phyloP scores from a whole-genome alignment of 495 filamentous ascomycete genomes.

The Beverwykella pulmonaria region DNA sequence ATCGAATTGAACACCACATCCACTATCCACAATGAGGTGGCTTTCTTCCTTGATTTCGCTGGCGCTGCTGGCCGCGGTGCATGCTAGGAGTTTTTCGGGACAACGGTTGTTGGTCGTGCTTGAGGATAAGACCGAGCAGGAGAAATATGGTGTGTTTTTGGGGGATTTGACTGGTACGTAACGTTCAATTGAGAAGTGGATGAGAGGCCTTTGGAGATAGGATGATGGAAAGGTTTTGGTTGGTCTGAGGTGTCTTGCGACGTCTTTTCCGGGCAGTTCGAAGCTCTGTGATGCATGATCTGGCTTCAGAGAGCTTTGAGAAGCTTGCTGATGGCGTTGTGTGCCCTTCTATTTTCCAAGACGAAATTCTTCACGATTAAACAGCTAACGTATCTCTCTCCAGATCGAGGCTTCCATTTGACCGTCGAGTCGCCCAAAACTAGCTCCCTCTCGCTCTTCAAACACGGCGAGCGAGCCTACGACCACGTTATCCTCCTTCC shows the following conservation, averaged over 20 bases:
- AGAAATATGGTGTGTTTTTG: constrained; percentile 79
- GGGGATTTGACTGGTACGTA: constrained; percentile 74
- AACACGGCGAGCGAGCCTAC: constrained; percentile 82
- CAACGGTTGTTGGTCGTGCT: constrained; percentile 81
- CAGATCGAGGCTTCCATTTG: constrained; percentile 81
- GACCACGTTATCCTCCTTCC: constrained; percentile 91
- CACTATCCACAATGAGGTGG: constrained; percentile 67
- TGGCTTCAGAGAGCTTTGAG: neutral
- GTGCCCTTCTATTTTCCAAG: neutral
- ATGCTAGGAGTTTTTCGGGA: constrained; percentile 79
- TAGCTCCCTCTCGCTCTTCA: constrained; percentile 78
- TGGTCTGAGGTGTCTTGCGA: neutral
- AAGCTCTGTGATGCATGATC: neutral
- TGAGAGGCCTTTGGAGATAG: neutral
- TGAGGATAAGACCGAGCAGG: constrained; percentile 79
- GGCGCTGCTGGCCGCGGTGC: constrained; percentile 64
- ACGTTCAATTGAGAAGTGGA: neutral
- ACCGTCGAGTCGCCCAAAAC: constrained; percentile 84
- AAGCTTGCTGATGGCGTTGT: neutral
- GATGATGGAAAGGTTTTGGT: neutral
- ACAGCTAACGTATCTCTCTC: constrained; percentile 22
- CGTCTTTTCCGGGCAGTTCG: neutral
- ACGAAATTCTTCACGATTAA: neutral
- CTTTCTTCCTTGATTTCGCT: constrained; percentile 69
- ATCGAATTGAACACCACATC: neutral